Conservation (phyloP, 139 green algal species). For the Ettlia oleoabundans region DNA sequence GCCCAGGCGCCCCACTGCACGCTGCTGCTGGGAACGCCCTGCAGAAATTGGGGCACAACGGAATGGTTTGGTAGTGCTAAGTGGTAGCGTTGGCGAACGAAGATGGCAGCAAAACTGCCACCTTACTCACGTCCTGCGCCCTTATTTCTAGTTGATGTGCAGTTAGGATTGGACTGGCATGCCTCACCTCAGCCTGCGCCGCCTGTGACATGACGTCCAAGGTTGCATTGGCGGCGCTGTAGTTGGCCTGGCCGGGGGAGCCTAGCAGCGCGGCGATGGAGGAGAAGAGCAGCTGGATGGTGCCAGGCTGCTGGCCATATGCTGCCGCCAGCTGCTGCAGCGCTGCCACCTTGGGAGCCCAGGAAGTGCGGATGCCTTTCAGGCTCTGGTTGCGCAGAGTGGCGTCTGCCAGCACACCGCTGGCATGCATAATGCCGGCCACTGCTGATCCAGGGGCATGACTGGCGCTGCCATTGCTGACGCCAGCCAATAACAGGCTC, state of each 20-base stretch:
- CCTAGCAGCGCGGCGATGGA: slow-evolving; percentile 66
- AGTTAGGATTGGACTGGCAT: too few relatives aligned
- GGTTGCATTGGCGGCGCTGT: slow-evolving; percentile 62
- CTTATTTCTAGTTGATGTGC: too few relatives aligned
- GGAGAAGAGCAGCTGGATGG: slow-evolving; percentile 56
- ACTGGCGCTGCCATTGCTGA: slow-evolving; percentile 45
- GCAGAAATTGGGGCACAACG: not conserved
- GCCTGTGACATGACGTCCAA: slow-evolving; percentile 46
- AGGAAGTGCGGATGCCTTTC: slow-evolving; percentile 50
- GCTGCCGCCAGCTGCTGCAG: not conserved
- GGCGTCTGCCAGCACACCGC: slow-evolving; percentile 77
- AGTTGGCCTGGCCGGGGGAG: slow-evolving; percentile 66
- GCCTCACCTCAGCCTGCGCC: not conserved
- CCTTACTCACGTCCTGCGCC: too few relatives aligned
- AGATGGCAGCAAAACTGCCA: too few relatives aligned
- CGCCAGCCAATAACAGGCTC: slow-evolving; percentile 60
- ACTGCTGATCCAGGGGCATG: slow-evolving; percentile 36
- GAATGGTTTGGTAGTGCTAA: not conserved
- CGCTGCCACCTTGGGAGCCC: slow-evolving; percentile 43
- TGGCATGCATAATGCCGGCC: slow-evolving; percentile 69
- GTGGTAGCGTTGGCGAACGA: too few relatives aligned
- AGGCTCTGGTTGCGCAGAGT: slow-evolving; percentile 68
- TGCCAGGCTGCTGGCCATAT: slow-evolving; percentile 19
- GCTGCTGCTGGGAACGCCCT: slow-evolving; percentile 30
- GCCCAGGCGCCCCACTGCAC: slow-evolving; percentile 70